Base-by-base conservation (phyloP, 495 filamentous ascomycete species). In the Chaetomium tenue region DNA sequence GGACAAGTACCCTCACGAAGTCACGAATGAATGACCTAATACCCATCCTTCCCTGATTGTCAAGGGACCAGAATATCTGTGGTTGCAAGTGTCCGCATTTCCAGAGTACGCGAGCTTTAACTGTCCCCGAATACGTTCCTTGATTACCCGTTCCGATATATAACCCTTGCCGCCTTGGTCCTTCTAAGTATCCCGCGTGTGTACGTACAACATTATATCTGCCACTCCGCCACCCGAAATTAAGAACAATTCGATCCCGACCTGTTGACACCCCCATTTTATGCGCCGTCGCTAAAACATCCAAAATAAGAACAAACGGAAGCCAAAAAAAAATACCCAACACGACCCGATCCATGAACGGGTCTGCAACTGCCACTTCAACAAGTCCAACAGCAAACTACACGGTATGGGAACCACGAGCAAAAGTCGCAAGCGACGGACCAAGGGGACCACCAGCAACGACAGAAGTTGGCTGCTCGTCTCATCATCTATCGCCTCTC, bases 271-370 rank as follows among this genome's bases (percentile, higher is more conserved):
- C 44, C 30, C 54, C 68, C 25, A 42, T 72, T 68, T 72, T 72
- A 59, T 76, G 70, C 74, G 76, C 76, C 76, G 39, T 70, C 73
- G 76, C 71, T 76, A 66, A 68, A 68, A 70, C 59, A 40, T 39
- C 62, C 60, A 62, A 67, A 30, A 42, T 60, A 39, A 40, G 58
- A 66, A 30, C 25, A 63, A 39, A 40, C 39, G 47, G 44, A 61
- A 25, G 15, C 18, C 55, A 55, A 68, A 54, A 65, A 55, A 55
- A 68, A 54, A 65, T 55, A 59, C 59, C 61, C 69, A 40, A 66
- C 63, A 68, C 66, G 67, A 59, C 68, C 33, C 61, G 28, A 63
- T 20, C 18, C 23, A 16, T 58, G 8, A 47, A 28, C 40, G 16
- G 20, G 0, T 15, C 22, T 42, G 26, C 53, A 56, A 23, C 46